Conservation (phyloP, 768 basidiomycete genomes). For the Hydnomerulius pinastri region DNA sequence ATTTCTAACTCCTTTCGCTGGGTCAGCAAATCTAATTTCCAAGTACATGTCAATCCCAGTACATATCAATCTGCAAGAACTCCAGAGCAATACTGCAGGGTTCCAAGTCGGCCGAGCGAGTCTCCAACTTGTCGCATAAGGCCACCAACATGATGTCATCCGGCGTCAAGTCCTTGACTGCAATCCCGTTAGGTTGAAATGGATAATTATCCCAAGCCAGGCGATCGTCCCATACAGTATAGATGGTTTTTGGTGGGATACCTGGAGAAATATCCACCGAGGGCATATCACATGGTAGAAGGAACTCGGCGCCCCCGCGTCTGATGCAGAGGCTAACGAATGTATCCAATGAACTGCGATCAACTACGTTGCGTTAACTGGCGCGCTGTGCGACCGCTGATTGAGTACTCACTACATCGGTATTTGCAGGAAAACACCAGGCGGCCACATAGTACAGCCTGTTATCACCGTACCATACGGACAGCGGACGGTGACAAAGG, state of each 20-base stretch:
- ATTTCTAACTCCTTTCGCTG: too few species aligned
- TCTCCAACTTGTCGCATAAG: too few species aligned
- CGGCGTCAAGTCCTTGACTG: not conserved
- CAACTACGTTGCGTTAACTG: not conserved
- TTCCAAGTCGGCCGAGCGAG: too few species aligned
- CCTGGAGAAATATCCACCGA: not conserved
- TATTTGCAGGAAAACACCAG: not conserved
- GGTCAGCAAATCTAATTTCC: too few species aligned
- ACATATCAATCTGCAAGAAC: not conserved
- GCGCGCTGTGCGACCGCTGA: not conserved
- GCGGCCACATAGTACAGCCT: too few species aligned
- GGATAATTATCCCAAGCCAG: not conserved
- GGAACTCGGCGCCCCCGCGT: too few species aligned
- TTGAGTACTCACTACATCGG: not conserved
- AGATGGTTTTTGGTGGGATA: not conserved
- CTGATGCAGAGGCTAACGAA: not conserved
- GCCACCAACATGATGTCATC: not conserved
- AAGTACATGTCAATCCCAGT: too few species aligned
- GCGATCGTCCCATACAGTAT: not conserved
- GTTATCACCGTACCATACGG: too few species aligned
- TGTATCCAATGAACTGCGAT: not conserved
- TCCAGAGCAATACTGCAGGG: not conserved
- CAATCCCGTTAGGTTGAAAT: not conserved
- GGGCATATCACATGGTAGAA: not conserved
- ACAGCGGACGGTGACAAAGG: too few species aligned